A percentile compares a stretch with the other conserved stretches of the same genome.
These are phyloP conservation scores for Neurospora tetraspora DNA, from an alignment of 495 filamentous ascomycete genomes.

Conservation along the genomic window DNA sequence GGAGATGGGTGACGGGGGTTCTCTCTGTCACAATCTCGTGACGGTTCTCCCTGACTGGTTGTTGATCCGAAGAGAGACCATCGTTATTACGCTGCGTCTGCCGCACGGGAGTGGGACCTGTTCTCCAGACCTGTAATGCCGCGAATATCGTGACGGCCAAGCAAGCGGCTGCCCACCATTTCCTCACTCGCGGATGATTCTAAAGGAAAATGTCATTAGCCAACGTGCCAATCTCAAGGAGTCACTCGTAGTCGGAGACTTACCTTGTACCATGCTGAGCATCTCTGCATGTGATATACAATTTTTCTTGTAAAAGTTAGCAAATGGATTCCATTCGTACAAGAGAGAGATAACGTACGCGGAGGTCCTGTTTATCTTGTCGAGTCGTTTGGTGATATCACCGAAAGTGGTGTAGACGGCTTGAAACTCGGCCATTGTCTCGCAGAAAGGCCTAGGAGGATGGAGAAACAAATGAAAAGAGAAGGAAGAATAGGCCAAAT, in stretches of 20 bases:
- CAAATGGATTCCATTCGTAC: background rate
- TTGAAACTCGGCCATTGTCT: background rate
- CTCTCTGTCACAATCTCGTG: background rate
- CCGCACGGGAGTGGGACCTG: too few species aligned
- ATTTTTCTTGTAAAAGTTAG: background rate
- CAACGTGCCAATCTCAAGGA: background rate
- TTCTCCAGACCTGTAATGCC: background rate
- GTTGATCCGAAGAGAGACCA: background rate
- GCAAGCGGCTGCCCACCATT: background rate
- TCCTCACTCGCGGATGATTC: background rate
- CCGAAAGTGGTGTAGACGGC: background rate
- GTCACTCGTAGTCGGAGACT: background rate
- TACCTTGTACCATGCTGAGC: background rate
- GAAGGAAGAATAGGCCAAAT: background rate
- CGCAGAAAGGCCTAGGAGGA: background rate
- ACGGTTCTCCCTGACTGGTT: background rate
- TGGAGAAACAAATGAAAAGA: background rate
- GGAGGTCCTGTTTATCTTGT: background rate
- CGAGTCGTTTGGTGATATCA: background rate
- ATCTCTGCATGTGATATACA: background rate
- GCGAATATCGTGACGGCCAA: background rate
- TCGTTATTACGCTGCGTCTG: background rate
- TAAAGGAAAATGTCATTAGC: background rate
- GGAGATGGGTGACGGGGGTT: background rate
- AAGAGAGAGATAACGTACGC: background rate